phyloP scores from a whole-genome alignment of 352 stramenopile species.

The Blastocystis sp. region DNA sequence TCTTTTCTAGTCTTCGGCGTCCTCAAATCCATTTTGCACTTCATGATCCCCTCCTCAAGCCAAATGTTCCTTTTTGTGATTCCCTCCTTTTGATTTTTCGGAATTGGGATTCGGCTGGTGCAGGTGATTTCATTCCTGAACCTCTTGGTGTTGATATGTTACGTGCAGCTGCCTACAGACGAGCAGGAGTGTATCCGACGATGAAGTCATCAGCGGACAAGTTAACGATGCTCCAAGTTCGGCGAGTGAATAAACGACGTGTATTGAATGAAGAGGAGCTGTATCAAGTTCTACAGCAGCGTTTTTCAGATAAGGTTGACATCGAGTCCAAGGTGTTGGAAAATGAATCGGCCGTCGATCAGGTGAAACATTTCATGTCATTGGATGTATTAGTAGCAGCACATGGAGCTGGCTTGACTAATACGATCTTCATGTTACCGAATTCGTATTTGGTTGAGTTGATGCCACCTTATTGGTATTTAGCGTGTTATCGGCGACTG shows the following conservation, averaged over 20 bases:
- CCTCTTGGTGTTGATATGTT: conserved; percentile 39
- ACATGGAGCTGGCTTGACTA: conserved; percentile 33
- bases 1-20: neutral
- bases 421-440: conserved; percentile 45
- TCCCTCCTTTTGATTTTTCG: neutral
- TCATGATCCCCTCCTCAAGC: neutral
- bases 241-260: conserved; percentile 2
- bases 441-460: conserved; percentile 63
- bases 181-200: neutral
- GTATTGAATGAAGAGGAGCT: conserved; percentile 38
- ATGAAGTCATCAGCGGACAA: neutral
- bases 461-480: conserved; percentile 60
- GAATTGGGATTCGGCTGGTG: conserved; percentile 28
- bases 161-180: conserved; percentile 1
- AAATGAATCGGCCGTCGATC: neutral
- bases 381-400: conserved; percentile 37
- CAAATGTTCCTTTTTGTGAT: neutral
- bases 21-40: conserved; percentile 3
- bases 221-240: conserved; percentile 21
- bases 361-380: conserved; percentile 26
- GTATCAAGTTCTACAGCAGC: neutral
- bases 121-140: conserved; percentile 38
- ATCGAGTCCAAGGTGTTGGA: neutral
- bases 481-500: conserved; percentile 37
- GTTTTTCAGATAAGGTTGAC: neutral